Conservation (phyloP, 441 rosid species). For the Pelargonium myrrhifolium region DNA sequence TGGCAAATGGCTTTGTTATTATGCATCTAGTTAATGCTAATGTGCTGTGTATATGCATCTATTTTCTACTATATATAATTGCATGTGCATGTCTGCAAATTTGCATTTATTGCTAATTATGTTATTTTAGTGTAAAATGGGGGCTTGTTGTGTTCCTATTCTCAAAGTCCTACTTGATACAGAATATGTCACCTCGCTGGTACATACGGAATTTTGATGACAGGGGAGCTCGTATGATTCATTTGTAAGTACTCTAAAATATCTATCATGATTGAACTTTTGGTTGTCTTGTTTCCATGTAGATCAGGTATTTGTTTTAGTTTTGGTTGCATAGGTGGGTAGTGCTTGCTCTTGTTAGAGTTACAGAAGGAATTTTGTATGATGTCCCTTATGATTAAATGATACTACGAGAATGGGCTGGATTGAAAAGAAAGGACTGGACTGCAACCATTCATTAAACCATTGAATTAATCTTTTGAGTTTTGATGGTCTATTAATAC, state of each 20-base stretch:
- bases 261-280: slow-evolving; percentile 3
- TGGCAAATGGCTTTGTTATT: neutral
- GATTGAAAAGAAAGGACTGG: no score
- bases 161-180: slow-evolving; percentile 22
- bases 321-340: no score
- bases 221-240: slow-evolving; percentile 58
- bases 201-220: slow-evolving; percentile 71
- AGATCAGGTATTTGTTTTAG: no score
- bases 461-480: no score
- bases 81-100: neutral
- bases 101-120: neutral
- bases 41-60: neutral
- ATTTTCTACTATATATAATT: neutral
- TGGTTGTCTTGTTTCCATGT: no score
- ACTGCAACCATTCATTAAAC: no score
- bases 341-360: no score
- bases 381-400: no score
- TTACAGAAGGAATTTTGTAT: no score
- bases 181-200: slow-evolving; percentile 87
- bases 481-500: no score
- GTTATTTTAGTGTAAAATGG: neutral
- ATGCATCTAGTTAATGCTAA: neutral
- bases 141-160: neutral
- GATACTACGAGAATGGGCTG: no score
- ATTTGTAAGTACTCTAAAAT: slow-evolving; percentile 52